phyloP scores from a whole-genome alignment of 2,329 filamentous ascomycete genomes.

The Stagonosporopsis cucurbitacearum region DNA sequence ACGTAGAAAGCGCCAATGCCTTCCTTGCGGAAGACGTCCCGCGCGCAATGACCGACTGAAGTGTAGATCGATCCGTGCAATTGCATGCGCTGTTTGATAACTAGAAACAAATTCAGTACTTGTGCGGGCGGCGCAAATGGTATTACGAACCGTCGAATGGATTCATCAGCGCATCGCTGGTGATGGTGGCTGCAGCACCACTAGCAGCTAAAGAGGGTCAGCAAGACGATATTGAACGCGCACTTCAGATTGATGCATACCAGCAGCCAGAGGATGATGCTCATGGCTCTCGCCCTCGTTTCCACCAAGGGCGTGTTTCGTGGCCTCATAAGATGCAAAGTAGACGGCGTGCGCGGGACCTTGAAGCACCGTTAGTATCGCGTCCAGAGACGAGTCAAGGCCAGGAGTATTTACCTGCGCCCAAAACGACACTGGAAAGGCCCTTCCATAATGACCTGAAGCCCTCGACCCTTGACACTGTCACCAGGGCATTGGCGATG shows the following conservation, averaged over 20 bases:
- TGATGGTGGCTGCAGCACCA: slow-evolving; percentile 93
- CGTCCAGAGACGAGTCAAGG: neutral
- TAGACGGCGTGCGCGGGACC: slow-evolving; percentile 97
- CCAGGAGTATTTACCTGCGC: slow-evolving; percentile 70
- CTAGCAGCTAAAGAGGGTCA: slow-evolving; percentile 73
- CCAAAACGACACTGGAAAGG: slow-evolving; percentile 93
- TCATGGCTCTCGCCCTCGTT: slow-evolving; percentile 84
- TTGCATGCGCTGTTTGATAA: slow-evolving; percentile 99
- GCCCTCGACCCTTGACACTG: slow-evolving; percentile 89
- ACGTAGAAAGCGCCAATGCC: slow-evolving; percentile 94
- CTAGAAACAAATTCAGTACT: slow-evolving; percentile 56
- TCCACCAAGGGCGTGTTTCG: slow-evolving; percentile 94
- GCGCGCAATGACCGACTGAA: slow-evolving; percentile 85
- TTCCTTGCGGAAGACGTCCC: slow-evolving; percentile 84
- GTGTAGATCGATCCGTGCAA: slow-evolving; percentile 94
- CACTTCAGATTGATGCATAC: slow-evolving; percentile 56
- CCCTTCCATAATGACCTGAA: slow-evolving; percentile 93
- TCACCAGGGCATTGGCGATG: slow-evolving; percentile 88
- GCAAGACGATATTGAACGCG: slow-evolving; percentile 21
- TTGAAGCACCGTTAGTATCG: slow-evolving; percentile 52
- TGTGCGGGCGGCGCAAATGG: neutral
- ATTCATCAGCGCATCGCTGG: slow-evolving; percentile 98
- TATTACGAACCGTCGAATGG: slow-evolving; percentile 85
- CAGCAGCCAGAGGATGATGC: slow-evolving; percentile 92
- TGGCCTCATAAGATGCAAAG: slow-evolving; percentile 96